Evolutionary conservation across 495 filamentous ascomycete genomes (phyloP).

Genomic region (Neurospora sp.): DNA sequence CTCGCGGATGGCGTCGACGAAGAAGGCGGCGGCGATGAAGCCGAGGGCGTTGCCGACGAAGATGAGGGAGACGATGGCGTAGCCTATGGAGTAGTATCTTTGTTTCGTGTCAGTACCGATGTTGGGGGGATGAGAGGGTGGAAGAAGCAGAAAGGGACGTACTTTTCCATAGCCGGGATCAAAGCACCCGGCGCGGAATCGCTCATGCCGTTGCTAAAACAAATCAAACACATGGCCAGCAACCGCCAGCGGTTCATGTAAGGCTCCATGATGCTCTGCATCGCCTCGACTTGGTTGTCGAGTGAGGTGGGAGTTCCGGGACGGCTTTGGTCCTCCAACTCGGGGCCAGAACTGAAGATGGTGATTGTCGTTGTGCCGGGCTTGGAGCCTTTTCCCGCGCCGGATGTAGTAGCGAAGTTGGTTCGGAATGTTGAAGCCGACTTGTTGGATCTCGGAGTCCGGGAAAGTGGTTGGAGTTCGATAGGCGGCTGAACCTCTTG

Average conservation of each 20-base stretch:
- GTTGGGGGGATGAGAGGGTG: no score
- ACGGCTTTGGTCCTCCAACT: constrained; percentile 28
- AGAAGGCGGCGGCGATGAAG: constrained; percentile 62
- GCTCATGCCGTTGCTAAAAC: constrained; percentile 47
- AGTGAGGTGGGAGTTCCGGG: constrained; percentile 38
- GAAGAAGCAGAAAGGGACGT: constrained; percentile 2
- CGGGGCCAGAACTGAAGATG: background rate
- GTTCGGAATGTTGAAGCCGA: constrained; percentile 14
- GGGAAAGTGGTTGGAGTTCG: constrained; percentile 22
- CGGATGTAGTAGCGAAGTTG: constrained; percentile 8
- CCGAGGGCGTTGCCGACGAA: constrained; percentile 72
- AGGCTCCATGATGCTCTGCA: constrained; percentile 10
- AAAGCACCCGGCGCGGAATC: constrained; percentile 62
- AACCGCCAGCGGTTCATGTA: constrained; percentile 35
- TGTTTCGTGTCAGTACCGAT: background rate
- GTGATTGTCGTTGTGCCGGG: background rate
- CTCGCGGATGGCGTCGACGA: constrained; percentile 46
- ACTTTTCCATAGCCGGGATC: constrained; percentile 59
- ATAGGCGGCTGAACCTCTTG: constrained; percentile 12
- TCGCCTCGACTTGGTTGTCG: background rate
- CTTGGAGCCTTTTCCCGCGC: constrained; percentile 27
- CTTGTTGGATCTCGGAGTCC: background rate
- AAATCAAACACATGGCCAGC: constrained; percentile 38
- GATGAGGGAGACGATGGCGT: constrained; percentile 65
- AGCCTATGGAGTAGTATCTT: constrained; percentile 57